Evolutionary conservation across 345 rosid species (phyloP).

Genomic region (Boechera retrofracta): DNA sequence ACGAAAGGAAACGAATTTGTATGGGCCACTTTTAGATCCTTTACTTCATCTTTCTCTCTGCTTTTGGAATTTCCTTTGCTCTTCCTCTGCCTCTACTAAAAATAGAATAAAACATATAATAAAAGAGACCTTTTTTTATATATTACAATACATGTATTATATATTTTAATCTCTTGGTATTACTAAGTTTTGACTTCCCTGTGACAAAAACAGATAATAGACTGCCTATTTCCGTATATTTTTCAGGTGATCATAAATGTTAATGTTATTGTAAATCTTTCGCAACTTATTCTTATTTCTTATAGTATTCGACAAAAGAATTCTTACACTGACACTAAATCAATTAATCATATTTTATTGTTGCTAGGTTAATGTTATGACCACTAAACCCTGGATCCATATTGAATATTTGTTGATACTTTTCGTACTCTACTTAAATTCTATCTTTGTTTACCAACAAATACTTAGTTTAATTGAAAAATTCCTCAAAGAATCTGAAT

Average conservation of each 20-base stretch:
- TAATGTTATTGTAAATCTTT: not conserved
- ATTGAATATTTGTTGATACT: not conserved
- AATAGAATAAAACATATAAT: not conserved
- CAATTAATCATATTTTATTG: no score
- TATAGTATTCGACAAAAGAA: not conserved
- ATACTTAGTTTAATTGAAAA: not conserved
- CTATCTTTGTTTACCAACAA: not conserved
- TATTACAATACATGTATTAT: not conserved
- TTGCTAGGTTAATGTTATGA: no score
- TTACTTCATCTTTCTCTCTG: slow-evolving; percentile 27
- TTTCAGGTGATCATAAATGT: not conserved
- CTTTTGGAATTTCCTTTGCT: slow-evolving; percentile 29
- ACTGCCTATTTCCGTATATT: not conserved
- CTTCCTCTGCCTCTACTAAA: slow-evolving; percentile 3
- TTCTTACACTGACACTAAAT: not conserved
- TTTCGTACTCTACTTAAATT: not conserved
- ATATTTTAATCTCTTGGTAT: not conserved
- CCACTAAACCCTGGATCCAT: not conserved
- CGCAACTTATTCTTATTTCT: not conserved
- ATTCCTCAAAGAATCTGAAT: not conserved
- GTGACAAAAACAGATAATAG: not conserved
- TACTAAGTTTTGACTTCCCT: not conserved
- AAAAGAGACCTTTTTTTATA: not conserved
- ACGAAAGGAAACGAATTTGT: slow-evolving; percentile 31
- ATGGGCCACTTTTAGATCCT: slow-evolving; percentile 39